These are phyloP conservation scores for Trichoderma sp. DNA, from an alignment of 2,329 filamentous ascomycete species.

Conservation along the genomic window DNA sequence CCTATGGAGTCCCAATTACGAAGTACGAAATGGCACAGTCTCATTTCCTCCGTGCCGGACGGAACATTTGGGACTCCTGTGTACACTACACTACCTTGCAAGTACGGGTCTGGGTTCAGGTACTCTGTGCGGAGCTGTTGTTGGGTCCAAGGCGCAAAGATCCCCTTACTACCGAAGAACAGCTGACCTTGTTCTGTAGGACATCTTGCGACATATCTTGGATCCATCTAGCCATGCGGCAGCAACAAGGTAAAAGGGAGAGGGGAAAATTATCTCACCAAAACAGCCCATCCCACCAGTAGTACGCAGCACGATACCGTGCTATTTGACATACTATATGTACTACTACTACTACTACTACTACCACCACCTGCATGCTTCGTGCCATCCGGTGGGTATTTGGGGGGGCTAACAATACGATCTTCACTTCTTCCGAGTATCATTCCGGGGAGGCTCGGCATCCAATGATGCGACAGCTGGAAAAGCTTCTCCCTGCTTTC, in stretches of 20 bases:
- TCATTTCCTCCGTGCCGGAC: not conserved
- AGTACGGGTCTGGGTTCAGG: not conserved
- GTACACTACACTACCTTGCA: not conserved
- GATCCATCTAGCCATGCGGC: not conserved
- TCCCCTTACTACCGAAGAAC: not conserved
- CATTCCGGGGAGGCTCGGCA: constrained; percentile 11
- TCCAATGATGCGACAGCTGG: constrained; percentile 1
- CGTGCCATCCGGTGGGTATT: constrained; percentile 1
- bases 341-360: not conserved
- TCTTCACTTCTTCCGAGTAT: constrained; percentile 8
- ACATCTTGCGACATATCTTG: not conserved
- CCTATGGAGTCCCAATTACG: not conserved
- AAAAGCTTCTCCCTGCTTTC: not conserved
- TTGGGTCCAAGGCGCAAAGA: not conserved
- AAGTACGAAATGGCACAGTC: not conserved
- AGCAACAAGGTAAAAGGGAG: not conserved
- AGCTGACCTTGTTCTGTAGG: not conserved
- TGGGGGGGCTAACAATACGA: not conserved
- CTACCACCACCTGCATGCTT: not conserved
- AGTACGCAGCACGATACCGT: not conserved
- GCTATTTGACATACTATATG: no score
- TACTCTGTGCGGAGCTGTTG: not conserved
- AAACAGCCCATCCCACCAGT: not conserved
- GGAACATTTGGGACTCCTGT: not conserved
- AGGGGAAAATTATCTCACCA: not conserved